These are phyloP conservation scores for Jasminum sambac DNA, from an alignment of 257 asterid genomes.

Conservation along the genomic window DNA sequence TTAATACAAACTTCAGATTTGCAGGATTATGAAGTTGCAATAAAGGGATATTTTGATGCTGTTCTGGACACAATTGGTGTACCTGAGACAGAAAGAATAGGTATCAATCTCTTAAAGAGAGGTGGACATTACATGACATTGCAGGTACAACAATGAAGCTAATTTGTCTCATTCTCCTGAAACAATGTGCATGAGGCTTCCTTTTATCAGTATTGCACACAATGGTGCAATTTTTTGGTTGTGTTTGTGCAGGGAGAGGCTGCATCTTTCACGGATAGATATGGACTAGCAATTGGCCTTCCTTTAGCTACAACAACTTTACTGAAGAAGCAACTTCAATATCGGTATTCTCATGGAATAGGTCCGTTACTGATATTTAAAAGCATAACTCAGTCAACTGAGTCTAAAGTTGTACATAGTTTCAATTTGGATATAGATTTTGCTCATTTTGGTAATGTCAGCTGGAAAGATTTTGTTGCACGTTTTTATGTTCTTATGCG, in stretches of 20 bases:
- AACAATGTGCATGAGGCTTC: not conserved
- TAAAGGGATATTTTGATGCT: slow-evolving; percentile 88
- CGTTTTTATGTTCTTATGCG: not conserved
- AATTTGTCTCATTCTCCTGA: not conserved
- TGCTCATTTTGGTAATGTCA: not conserved
- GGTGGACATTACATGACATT: slow-evolving; percentile 97
- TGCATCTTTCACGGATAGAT: slow-evolving; percentile 74
- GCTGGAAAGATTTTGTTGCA: not conserved
- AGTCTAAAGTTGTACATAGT: not conserved
- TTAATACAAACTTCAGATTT: slow-evolving; percentile 15
- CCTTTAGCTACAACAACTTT: slow-evolving; percentile 67
- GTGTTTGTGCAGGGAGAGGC: slow-evolving; percentile 76
- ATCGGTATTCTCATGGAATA: slow-evolving; percentile 84
- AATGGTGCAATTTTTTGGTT: slow-evolving; percentile 16
- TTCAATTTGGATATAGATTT: not conserved
- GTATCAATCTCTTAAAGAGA: slow-evolving; percentile 74
- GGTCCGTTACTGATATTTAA: slow-evolving; percentile 35
- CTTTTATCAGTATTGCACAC: not conserved
- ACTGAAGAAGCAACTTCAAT: slow-evolving; percentile 73
- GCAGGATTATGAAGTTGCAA: slow-evolving; percentile 70
- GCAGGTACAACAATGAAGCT: slow-evolving; percentile 53
- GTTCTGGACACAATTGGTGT: slow-evolving; percentile 88
- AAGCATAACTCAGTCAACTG: not conserved
- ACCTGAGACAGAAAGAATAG: slow-evolving; percentile 80
- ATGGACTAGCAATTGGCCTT: slow-evolving; percentile 80